Conservation (phyloP, 352 stramenopile genomes). For the Globisporangium canariense region DNA sequence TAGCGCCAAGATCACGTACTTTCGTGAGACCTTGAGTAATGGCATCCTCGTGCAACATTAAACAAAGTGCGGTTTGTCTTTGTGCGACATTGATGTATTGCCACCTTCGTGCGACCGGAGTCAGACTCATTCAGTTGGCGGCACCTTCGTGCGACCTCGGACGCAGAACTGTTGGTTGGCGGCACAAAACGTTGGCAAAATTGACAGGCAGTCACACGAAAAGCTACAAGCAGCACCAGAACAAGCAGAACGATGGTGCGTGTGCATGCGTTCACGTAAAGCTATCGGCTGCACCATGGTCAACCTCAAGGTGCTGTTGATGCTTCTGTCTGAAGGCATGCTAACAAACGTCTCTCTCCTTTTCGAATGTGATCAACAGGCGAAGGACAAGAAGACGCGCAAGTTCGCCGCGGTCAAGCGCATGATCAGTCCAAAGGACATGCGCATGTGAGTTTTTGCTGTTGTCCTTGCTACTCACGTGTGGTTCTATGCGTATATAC, state of each 20-base stretch:
- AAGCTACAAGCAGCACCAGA: conserved; percentile 7
- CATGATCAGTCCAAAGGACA: conserved; percentile 98
- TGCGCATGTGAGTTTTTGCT: conserved; percentile 84
- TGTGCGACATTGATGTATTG: neutral
- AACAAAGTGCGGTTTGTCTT: neutral
- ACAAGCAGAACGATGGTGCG: conserved; percentile 18
- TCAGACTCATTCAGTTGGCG: conserved; percentile 17
- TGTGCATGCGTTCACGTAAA: neutral
- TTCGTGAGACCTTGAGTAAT: too few species aligned
- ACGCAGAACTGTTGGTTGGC: conserved; percentile 20
- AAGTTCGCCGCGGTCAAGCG: conserved; percentile 98
- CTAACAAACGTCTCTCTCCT: neutral
- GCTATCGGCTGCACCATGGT: neutral
- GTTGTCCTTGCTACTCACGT: neutral
- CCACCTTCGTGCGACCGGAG: neutral
- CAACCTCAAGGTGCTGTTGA: neutral
- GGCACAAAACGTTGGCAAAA: conserved; percentile 12
- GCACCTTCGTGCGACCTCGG: conserved; percentile 17
- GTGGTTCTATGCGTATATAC: neutral
- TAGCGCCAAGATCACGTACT: too few species aligned
- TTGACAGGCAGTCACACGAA: conserved; percentile 6
- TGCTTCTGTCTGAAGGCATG: conserved; percentile 3
- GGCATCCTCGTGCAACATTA: too few species aligned
- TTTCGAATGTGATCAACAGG: conserved; percentile 31
- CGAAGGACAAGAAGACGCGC: conserved; percentile 98